Evolutionary conservation across 495 filamentous ascomycete species (phyloP).

Genomic region (Penicillium fimorum): DNA sequence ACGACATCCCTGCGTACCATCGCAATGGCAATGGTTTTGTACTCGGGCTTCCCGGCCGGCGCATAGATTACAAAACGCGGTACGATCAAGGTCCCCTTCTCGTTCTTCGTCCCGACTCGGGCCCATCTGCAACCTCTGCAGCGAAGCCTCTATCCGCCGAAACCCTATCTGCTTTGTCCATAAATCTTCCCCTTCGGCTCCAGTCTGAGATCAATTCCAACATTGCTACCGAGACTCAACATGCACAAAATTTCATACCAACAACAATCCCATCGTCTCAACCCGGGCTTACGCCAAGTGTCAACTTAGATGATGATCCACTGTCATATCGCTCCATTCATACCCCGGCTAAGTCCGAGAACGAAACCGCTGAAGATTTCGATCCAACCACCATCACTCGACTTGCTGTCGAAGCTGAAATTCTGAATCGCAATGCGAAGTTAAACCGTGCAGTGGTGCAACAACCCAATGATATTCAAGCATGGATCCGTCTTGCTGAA

Average conservation of each 20-base stretch:
- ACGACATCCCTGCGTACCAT: slow-evolving; percentile 57
- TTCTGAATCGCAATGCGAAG: slow-evolving; percentile 52
- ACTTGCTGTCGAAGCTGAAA: slow-evolving; percentile 37
- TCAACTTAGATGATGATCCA: slow-evolving; percentile 45
- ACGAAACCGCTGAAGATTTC: slow-evolving; percentile 30
- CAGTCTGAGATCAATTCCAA: neutral
- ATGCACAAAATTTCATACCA: neutral
- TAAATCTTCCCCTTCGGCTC: slow-evolving; percentile 17
- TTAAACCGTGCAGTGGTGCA: slow-evolving; percentile 59
- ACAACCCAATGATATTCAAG: slow-evolving; percentile 60
- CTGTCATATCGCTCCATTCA: slow-evolving; percentile 70
- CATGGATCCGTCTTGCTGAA: slow-evolving; percentile 74
- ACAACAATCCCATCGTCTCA: neutral
- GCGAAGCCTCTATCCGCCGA: slow-evolving; percentile 1
- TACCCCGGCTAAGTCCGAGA: slow-evolving; percentile 56
- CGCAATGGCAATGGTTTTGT: slow-evolving; percentile 59
- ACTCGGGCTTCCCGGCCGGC: slow-evolving; percentile 50
- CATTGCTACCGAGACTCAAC: neutral
- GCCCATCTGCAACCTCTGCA: neutral
- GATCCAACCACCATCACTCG: neutral
- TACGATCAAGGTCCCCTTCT: slow-evolving; percentile 47
- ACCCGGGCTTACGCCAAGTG: neutral
- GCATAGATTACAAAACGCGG: slow-evolving; percentile 53
- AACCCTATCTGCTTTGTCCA: neutral
- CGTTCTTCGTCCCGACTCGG: slow-evolving; percentile 34